phyloP scores from a whole-genome alignment of 1,284 basidiomycete species.

The Tilletia setariae region DNA sequence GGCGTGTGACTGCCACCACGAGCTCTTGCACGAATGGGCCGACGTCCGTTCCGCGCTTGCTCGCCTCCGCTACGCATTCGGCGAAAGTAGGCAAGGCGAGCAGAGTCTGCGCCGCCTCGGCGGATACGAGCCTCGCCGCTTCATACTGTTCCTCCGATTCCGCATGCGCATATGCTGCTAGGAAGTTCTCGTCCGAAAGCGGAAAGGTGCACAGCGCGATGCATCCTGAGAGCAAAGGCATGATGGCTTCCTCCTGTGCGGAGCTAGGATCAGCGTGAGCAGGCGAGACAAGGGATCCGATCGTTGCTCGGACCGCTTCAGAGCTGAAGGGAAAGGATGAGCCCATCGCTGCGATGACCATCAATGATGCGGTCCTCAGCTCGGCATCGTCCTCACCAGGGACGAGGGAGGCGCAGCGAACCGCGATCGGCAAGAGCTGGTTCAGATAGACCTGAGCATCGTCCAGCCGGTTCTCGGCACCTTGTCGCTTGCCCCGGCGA shows the following conservation, averaged over 20 bases:
- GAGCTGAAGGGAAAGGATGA: constrained; percentile 10
- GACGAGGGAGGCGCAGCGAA: constrained; percentile 21
- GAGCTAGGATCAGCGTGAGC: background rate
- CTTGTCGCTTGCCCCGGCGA: constrained; percentile 27
- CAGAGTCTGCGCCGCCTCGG: constrained; percentile 3
- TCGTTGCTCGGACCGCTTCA: constrained; percentile 7
- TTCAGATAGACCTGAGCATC: constrained; percentile 46
- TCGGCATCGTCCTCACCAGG: background rate
- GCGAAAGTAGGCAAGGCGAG: background rate
- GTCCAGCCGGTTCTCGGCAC: constrained; percentile 21
- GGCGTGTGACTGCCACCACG: constrained; percentile 24
- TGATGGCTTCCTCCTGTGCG: background rate
- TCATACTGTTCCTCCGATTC: background rate
- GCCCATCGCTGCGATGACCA: constrained; percentile 11
- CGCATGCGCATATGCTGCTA: background rate
- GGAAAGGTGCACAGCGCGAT: background rate
- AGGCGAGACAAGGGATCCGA: constrained; percentile 4
- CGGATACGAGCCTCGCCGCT: background rate
- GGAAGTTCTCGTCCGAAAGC: background rate
- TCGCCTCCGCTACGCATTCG: constrained; percentile 24
- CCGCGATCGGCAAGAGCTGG: constrained; percentile 53
- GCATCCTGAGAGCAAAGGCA: constrained; percentile 6
- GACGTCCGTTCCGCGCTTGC: constrained; percentile 31
- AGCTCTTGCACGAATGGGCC: constrained; percentile 35
- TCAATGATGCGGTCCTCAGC: constrained; percentile 1